These are phyloP conservation scores for Vickermania spadyakhi DNA, from an alignment of 208 protist genomes.

Conservation along the genomic window DNA sequence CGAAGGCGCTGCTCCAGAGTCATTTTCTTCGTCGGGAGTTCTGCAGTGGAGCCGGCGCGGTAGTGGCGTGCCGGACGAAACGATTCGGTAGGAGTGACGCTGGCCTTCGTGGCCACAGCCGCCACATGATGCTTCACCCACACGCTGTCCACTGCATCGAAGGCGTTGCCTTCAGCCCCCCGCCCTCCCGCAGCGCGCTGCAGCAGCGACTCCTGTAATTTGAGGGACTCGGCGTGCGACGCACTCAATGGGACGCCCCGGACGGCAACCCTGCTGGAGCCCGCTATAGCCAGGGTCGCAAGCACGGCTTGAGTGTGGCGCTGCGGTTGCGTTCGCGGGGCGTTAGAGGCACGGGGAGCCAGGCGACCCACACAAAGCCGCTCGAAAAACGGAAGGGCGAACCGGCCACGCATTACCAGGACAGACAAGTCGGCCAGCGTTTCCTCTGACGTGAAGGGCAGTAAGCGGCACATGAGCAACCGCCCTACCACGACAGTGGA, in stretches of 20 bases:
- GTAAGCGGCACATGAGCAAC: background rate
- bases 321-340: background rate
- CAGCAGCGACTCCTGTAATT: background rate
- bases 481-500: constrained; percentile 12
- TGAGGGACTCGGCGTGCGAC: background rate
- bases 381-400: constrained; percentile 63
- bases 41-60: constrained; percentile 59
- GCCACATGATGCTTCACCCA: constrained; percentile 28
- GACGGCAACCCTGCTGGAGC: background rate
- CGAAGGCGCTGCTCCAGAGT: constrained; percentile 72
- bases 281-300: background rate
- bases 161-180: constrained; percentile 23
- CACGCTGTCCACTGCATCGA: constrained; percentile 31
- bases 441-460: background rate
- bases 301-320: background rate
- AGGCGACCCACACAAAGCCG: constrained; percentile 14
- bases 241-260: background rate
- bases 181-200: background rate
- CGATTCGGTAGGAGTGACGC: constrained; percentile 32
- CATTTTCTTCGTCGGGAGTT: constrained; percentile 50
- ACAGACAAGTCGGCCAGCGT: constrained; percentile 12
- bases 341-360: background rate
- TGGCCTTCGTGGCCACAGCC: constrained; percentile 38
- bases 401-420: constrained; percentile 52
- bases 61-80: constrained; percentile 31